phyloP scores from a whole-genome alignment of 164 flowering plant genomes.

The Umbilicus rupestris region DNA sequence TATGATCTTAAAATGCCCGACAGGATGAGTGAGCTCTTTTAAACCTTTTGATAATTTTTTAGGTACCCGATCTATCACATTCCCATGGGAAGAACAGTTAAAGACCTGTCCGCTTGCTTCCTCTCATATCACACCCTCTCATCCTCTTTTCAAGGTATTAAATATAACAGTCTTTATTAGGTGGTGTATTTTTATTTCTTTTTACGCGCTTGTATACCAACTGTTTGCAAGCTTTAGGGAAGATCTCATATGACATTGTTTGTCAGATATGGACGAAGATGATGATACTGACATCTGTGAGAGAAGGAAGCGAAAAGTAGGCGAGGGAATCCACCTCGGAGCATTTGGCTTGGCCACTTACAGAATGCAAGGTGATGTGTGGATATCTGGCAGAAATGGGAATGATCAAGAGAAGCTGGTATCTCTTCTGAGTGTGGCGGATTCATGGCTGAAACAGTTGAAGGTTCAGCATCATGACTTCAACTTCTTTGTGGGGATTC shows the following conservation, averaged over 20 bases:
- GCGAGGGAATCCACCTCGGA: constrained; percentile 44
- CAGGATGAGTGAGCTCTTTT: background rate
- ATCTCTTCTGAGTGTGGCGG: constrained; percentile 72
- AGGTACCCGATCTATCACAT: constrained; percentile 99
- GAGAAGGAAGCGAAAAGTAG: constrained; percentile 37
- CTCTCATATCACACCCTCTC: constrained; percentile 96
- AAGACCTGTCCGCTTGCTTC: constrained; percentile 84
- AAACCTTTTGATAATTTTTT: constrained; percentile 5
- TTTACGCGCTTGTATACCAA: too few species aligned
- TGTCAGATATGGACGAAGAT: constrained; percentile 44
- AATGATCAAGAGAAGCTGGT: constrained; percentile 60
- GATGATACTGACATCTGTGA: constrained; percentile 24
- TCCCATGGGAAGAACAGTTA: constrained; percentile 85
- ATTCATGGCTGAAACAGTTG: constrained; percentile 95
- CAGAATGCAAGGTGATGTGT: constrained; percentile 83
- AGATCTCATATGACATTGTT: background rate
- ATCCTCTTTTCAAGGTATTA: constrained; percentile 86
- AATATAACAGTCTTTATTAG: too few species aligned
- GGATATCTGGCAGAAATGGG: constrained; percentile 54
- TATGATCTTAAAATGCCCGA: background rate
- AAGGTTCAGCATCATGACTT: constrained; percentile 92
- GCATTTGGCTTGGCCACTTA: constrained; percentile 90
- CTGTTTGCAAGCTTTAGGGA: background rate
- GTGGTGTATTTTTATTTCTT: background rate
- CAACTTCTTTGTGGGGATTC: constrained; percentile 59